Evolutionary conservation across 2,329 filamentous ascomycete genomes (phyloP), one percentile per base, ranked within the genome.

Genomic region (Celoporthe dispersa): DNA sequence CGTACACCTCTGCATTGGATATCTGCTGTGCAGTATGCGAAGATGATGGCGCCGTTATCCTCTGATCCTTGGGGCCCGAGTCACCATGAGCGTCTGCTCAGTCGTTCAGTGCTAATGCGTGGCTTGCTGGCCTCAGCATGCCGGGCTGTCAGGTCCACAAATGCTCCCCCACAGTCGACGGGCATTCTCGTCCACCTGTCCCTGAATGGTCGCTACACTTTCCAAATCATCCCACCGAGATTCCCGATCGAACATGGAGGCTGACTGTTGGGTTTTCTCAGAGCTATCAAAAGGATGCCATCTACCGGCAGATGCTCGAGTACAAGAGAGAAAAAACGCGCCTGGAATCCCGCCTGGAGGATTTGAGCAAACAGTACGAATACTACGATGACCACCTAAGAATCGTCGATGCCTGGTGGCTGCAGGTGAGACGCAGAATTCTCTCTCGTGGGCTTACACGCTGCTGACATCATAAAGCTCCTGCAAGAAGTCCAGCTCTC

Each of bases 241-340:
- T 16, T 71, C 61, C 70, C 73, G 71, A 68, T 31, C 68, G 73
- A 75, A 73, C 71, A 73, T 75, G 73, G 71, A 76, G 75, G 76
- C 78, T 83, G 79, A 80, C 77, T 33, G 76, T 77, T 76, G 78
- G 79, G 80, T 74, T 78, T 72, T 80, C n/a, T n/a, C 81, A 97
- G 94, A 90, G 92, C 79, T 96, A 92, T 77, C 92, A 95, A 82
- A 99, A 98, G 83, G 96, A 97, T 84, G 96, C 96, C 73, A 97
- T 99, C 79, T 91, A 93, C 77, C 93, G 97, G 70, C 95, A 98
- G 83, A 97, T 99, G 94, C 93, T 94, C 79, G 96, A 98, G 82
- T 98, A 97, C 82, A 97, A 97, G 82, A 91, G 96, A 75, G 94
- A 97, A 79, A 94, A 94, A 79, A 86, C 87, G 70, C 92, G 92